A percentile compares a stretch with the other conserved stretches of the same genome.
Evolutionary conservation across 164 flowering plant species (phyloP).

Genomic region (Liriodendron chinense): DNA sequence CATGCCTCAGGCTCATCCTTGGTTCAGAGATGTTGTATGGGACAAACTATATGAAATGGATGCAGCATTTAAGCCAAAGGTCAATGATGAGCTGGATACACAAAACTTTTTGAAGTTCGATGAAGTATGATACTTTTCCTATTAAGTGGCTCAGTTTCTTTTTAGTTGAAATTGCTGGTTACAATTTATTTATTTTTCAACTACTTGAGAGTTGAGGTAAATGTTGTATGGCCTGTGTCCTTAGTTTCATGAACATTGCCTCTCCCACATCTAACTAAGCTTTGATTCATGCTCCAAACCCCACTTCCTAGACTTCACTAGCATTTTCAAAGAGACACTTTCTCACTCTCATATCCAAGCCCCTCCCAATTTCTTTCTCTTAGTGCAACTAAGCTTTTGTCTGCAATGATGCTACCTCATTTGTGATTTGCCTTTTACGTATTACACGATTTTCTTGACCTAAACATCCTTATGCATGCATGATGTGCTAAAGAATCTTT

Average conservation of each 20-base stretch:
- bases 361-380: no score
- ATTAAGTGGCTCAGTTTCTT: neutral
- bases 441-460: no score
- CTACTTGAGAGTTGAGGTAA: neutral
- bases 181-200: neutral
- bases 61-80: conserved; percentile 91
- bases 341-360: no score
- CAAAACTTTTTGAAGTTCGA: conserved; percentile 93
- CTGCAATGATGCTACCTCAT: neutral
- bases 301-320: neutral
- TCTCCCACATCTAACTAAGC: neutral
- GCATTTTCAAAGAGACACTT: neutral
- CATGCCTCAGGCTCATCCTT: conserved; percentile 77
- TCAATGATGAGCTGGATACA: conserved; percentile 91
- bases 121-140: conserved; percentile 48
- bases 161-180: neutral
- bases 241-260: neutral
- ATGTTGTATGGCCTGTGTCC: neutral
- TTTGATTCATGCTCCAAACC: neutral
- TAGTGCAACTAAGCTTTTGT: no score
- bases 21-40: conserved; percentile 88
- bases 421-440: neutral
- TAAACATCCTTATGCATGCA: neutral
- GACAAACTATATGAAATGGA: conserved; percentile 84
- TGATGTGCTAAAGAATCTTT: no score